Base-by-base conservation (phyloP, 2,329 filamentous ascomycete species). In the Aspergillus persii region DNA sequence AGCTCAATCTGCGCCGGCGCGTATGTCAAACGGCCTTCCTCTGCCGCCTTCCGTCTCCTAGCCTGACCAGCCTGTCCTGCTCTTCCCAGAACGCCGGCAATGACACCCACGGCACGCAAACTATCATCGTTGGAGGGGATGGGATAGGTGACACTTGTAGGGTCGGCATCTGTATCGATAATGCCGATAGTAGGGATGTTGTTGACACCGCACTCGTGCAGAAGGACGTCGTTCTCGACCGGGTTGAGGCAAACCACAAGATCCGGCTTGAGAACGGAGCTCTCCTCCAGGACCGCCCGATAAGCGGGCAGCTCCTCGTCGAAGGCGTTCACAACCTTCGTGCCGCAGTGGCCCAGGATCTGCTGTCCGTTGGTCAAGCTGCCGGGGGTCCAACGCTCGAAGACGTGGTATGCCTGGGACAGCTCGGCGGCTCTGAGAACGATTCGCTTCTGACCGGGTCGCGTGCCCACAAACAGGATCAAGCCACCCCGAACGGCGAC, bases 81-180 rank as follows among this genome's bases (percentile, higher is more conserved):
- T 54, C 89, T 85, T 46, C 93, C 94, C 41, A 99, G 82, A 1
- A 95, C 88, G 55, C 92, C 92, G 3, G 88, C 90, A 67, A 99
- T 91, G 61, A 97, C 83, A 67, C 89, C 86, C 53, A 92, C 84
- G 64, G 89, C 88, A 61, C 95, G 89, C 66, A 96, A 77, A 85
- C 92, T 96, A 82, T 99, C 95, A 72, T 99, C 95, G 75, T 99
- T 99, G 53, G 92, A 92, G 2, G 95, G 95, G 67, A 99, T 97
- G 12, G 91, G 90, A 73, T 99, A 99, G 3, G 95, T 98, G 53
- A 98, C 92, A 86, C 91, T 94, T 0, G 91, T 91, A 0, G 95
- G 91, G 76, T 98, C 90, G 2, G 88, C 89, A 75, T 99, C 90
- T 1, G 95, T 98, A 76, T 99, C 95, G 66, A 98, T 89, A 59